phyloP scores from a whole-genome alignment of 1,284 basidiomycete species.

The Pseudozyma sp. region DNA sequence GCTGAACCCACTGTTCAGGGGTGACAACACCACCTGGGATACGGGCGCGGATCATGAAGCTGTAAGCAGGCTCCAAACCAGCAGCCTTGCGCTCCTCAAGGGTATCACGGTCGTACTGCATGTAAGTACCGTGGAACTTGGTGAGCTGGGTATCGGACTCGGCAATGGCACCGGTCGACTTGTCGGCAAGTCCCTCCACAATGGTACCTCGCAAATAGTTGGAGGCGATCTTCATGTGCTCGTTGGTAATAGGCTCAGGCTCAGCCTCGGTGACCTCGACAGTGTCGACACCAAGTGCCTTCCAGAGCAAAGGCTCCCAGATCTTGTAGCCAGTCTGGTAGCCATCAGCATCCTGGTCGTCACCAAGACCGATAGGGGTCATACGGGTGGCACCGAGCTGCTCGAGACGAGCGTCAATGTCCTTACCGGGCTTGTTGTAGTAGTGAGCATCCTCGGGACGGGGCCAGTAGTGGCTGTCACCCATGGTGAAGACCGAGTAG shows the following conservation, averaged over 20 bases:
- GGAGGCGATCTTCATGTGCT: constrained; percentile 98
- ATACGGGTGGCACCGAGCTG: constrained; percentile 63
- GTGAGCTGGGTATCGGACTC: constrained; percentile 92
- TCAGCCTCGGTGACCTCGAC: constrained; percentile 91
- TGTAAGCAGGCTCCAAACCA: constrained; percentile 94
- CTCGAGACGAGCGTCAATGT: constrained; percentile 78
- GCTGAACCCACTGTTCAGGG: constrained; percentile 91
- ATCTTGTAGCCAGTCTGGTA: constrained; percentile 93
- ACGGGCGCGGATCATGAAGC: constrained; percentile 98
- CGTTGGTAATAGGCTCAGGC: constrained; percentile 97
- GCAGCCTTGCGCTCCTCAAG: constrained; percentile 93
- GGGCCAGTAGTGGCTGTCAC: constrained; percentile 99
- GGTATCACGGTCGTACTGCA: constrained; percentile 92
- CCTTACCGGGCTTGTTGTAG: constrained; percentile 97
- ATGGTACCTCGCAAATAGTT: constrained; percentile 96
- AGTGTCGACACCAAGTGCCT: constrained; percentile 89
- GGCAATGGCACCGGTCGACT: constrained; percentile 86
- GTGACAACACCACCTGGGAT: constrained; percentile 95
- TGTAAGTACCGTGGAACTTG: constrained; percentile 88
- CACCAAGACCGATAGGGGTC: constrained; percentile 78
- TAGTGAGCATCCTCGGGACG: constrained; percentile 94
- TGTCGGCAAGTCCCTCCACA: constrained; percentile 85
- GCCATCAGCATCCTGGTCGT: constrained; percentile 98
- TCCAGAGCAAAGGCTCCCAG: constrained; percentile 95
- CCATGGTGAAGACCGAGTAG: constrained; percentile 87